Evolutionary conservation across 2,329 filamentous ascomycete species (phyloP).

Genomic region (Colletotrichum australisinense): DNA sequence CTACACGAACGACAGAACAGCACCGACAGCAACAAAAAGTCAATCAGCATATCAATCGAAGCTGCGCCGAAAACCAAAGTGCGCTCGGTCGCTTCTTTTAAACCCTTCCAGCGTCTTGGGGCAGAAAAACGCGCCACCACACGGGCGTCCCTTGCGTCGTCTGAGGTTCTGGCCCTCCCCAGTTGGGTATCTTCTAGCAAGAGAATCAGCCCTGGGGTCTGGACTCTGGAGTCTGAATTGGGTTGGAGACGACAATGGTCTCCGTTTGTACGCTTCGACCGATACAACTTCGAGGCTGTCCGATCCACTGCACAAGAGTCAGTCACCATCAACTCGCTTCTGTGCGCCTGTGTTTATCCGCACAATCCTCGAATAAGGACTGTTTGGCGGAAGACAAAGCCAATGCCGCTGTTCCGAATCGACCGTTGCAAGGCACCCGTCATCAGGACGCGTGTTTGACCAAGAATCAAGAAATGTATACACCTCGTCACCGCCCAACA

Average conservation of each 20-base stretch:
- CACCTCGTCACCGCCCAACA: background rate
- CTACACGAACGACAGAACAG: background rate
- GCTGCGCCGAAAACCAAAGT: background rate
- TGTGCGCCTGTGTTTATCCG: background rate
- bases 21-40: conserved; percentile 5
- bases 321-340: background rate
- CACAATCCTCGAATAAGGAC: background rate
- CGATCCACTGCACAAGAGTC: background rate
- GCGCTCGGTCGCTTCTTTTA: conserved; percentile 6
- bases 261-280: background rate
- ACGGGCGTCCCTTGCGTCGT: conserved; percentile 28
- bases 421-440: background rate
- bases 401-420: conserved; percentile 22
- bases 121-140: conserved; percentile 9
- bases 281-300: background rate
- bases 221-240: background rate
- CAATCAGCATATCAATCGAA: background rate
- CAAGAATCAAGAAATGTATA: background rate
- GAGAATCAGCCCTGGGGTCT: background rate
- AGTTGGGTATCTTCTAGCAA: conserved; percentile 13
- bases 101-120: background rate
- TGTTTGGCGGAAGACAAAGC: conserved; percentile 2
- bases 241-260: background rate
- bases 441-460: background rate
- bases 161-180: conserved; percentile 28